Evolutionary conservation across 257 asterid genomes (phyloP), one percentile per base, ranked within the genome.

Genomic region (Hygrophila difformis): DNA sequence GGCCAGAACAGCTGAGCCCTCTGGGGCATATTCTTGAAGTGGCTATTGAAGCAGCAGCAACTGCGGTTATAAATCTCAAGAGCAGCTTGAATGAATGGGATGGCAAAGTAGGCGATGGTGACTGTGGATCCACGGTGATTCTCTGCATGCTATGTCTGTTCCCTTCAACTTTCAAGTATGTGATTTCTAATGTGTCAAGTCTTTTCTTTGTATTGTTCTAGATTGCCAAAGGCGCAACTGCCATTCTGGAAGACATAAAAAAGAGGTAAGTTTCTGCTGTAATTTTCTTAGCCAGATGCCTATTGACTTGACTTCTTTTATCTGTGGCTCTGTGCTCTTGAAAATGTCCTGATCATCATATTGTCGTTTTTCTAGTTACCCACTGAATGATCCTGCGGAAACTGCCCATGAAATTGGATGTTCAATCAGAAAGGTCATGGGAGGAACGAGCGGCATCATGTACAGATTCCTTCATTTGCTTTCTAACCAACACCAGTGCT

Each of bases 391-490:
- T 69, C 79, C 93, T 40, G 88, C 93, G 12, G 96, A 85, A 68
- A 82, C 96, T 22, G 68, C 76, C 17, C 53, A 59, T 56, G 93
- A 79, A 70, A 80, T 86, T 38, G 98, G 92, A 67, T 61, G 76
- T 26, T 77, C 94, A 54, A 71, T 82, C 49, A 69, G 96, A 69
- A 82, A 88, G 74, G 93, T 77, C 66, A 91, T 91, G 98, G 98
- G 98, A 52, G 98, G 98, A 76, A 91, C 94, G 34, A 91, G 96
- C 49, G 98, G 98, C 43, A 69, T 91, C 78, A 60, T 91, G 98
- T 91, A 76, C 29, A 49, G 45, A 46, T 39, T 54, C 29, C 38
- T 39, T 53, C 16, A 5, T 59, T 35, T 48, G 44, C 37, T 44
- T 12, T 35, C 34, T 45, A 33, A 15, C 26, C 16, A 35, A 26